These are phyloP conservation scores for Claviceps humidiphila DNA, from an alignment of 2,329 filamentous ascomycete genomes.

Conservation along the genomic window DNA sequence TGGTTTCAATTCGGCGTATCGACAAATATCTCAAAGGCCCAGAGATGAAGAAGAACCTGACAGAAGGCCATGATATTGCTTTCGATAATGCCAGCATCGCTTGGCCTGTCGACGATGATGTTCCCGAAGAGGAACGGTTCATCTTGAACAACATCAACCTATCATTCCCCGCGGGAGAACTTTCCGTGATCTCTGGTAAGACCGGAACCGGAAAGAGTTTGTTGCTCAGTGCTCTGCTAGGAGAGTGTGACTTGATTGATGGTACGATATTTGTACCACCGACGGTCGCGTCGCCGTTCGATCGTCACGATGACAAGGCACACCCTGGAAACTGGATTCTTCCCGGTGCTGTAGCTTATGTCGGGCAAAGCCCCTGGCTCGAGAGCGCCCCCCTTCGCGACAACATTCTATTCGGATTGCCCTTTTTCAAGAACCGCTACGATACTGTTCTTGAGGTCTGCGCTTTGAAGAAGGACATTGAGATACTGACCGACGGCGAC, in stretches of 20 bases:
- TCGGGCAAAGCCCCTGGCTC: slow-evolving; percentile 74
- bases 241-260: slow-evolving; percentile 56
- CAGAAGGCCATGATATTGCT: slow-evolving; percentile 43
- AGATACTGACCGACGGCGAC: slow-evolving; percentile 65
- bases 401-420: slow-evolving; percentile 68
- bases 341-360: slow-evolving; percentile 56
- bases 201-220: slow-evolving; percentile 70
- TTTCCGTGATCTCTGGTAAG: slow-evolving; percentile 64
- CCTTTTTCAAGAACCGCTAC: slow-evolving; percentile 56
- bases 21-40: slow-evolving; percentile 56
- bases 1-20: slow-evolving; percentile 59
- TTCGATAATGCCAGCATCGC: slow-evolving; percentile 58
- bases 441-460: slow-evolving; percentile 57
- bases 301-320: slow-evolving; percentile 50
- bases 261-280: slow-evolving; percentile 46
- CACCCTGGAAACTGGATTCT: slow-evolving; percentile 56
- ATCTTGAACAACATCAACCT: slow-evolving; percentile 51
- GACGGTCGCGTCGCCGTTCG: slow-evolving; percentile 29
- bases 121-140: slow-evolving; percentile 46
- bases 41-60: slow-evolving; percentile 44
- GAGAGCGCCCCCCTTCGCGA: slow-evolving; percentile 68
- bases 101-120: slow-evolving; percentile 56
- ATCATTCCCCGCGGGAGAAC: slow-evolving; percentile 51
- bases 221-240: slow-evolving; percentile 58
- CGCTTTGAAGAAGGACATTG: slow-evolving; percentile 61